Evolutionary conservation across 1,139 yeast genomes (phyloP), one percentile per base, ranked within the genome.

Genomic region (Yamadazyma atlantica): DNA sequence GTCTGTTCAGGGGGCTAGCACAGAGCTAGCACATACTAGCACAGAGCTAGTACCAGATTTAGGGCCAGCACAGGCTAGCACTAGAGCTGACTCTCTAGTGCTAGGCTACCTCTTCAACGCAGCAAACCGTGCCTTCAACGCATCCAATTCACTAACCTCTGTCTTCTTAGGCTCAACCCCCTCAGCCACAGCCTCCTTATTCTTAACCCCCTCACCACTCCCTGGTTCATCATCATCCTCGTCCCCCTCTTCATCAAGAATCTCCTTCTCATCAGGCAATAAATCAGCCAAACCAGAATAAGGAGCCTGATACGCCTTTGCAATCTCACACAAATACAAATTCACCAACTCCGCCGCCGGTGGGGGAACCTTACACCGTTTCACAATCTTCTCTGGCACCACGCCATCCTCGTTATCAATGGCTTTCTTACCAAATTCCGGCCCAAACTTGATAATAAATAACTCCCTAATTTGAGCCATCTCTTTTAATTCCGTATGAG

Each of bases 401-500:
- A 62, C 63, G 2, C 64, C 68, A 5, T 70, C 71, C 4, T 45
- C 44, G 46, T 83, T 83, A 1, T 80, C 88, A 17, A 80, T 40
- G 0, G 89, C 89, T 6, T 66, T 68, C 37, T 71, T 69, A n/a
- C 80, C 77, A 57, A 82, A 84, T 34, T 73, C 79, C 7, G 51
- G 48, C 5, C 95, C 95, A 58, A 79, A 85, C 51, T 81, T 80
- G 40, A 66, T 68, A 1, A 76, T 64, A 38, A 89, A 64, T 14
- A 85, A 50, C 21, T 88, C 96, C 36, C 81, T 69, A 29, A 87
- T 69, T 18, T 69, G 70, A 3, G 57, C 58, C 42, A 89, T 57
- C 54, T 89, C 97, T 54, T 84, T 85, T 39, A 88, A 70, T 49
- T 87, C 96, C 1, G 92, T 76, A 46, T 82, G 78, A 11, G 82